Base-by-base conservation (phyloP, 805 yeast genomes). In the Cyberlindnera euphorbiiphila region DNA sequence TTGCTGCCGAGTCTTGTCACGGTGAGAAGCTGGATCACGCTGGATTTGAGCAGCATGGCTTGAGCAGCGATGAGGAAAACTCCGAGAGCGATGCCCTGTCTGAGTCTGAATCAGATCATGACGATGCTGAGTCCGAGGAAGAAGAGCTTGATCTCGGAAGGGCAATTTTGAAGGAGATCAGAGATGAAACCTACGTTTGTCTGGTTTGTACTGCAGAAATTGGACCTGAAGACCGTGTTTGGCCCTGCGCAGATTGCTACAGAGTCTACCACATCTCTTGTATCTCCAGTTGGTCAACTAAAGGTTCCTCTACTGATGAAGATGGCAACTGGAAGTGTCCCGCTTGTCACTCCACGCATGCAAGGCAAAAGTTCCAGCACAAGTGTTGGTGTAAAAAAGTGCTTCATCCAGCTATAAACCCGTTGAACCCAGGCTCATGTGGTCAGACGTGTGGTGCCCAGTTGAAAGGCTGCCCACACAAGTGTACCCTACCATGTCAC, bases 321-420 rank as follows among this genome's bases (percentile, higher is more conserved):
- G 69, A 71, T 29, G 73, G 72, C 33, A 65, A 69, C 27, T 88
- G 96, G 96, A 70, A 88, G 51, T 88, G 97, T 59, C 96, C 96
- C 1, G 73, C 84, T 4, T 85, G 95, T 57, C 86, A 77, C 60
- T 65, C 60, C 32, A 75, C 65, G 34, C 65, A 61, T 35, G 51
- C 43, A 42, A 51, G 62, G 51, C 67, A 72, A 30, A 88, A 85
- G 25, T 70, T 60, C 46, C 70, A 59, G 26, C 81, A 74, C 58
- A 74, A 74, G 1, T 88, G 97, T 55, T 88, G 97, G 97, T 88
- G 96, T 67, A 91, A 89, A 1, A 82, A 85, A 51, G 73, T 71
- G 3, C 64, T 74, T 14, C 76, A 84, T 46, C 96, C 96, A 0
- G 63, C 57, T 4, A 60, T 69, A 1, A 78, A 81, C 50, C 60